phyloP scores from a whole-genome alignment of 352 stramenopile species.

The Pythium graminicola region DNA sequence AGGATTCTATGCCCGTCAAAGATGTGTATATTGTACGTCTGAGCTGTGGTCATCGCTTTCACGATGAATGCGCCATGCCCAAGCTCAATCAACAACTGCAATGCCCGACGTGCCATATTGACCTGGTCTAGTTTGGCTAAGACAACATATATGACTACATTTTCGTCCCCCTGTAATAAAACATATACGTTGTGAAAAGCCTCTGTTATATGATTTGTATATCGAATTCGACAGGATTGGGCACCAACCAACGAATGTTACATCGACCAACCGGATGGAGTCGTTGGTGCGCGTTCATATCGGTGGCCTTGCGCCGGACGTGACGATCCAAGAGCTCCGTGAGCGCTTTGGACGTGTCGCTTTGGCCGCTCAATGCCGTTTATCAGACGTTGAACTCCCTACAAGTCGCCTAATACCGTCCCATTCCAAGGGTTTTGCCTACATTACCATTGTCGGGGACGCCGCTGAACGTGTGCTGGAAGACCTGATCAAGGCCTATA shows the following conservation, averaged over 20 bases:
- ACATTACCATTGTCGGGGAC: conserved; percentile 40
- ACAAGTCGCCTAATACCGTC: conserved; percentile 16
- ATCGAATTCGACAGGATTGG: too few relatives aligned
- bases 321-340: conserved; percentile 39
- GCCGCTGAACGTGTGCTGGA: conserved; percentile 27
- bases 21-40: conserved; percentile 55
- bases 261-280: too few relatives aligned
- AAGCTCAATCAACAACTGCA: conserved; percentile 63
- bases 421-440: conserved; percentile 44
- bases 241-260: too few relatives aligned
- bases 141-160: too few relatives aligned
- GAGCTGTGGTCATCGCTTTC: conserved; percentile 69
- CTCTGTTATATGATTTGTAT: too few relatives aligned
- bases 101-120: conserved; percentile 67
- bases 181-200: too few relatives aligned
- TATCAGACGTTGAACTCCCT: conserved; percentile 41
- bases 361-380: conserved; percentile 20
- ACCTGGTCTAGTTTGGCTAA: too few relatives aligned
- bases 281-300: conserved; percentile 68
- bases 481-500: conserved; percentile 52
- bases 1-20: conserved; percentile 8
- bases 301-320: conserved; percentile 45
- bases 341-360: conserved; percentile 58
- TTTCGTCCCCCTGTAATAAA: too few relatives aligned
- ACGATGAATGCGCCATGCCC: conserved; percentile 79